These are phyloP conservation scores for Cyclotella cryptica DNA, from an alignment of 108 stramenopile genomes.

Conservation along the genomic window DNA sequence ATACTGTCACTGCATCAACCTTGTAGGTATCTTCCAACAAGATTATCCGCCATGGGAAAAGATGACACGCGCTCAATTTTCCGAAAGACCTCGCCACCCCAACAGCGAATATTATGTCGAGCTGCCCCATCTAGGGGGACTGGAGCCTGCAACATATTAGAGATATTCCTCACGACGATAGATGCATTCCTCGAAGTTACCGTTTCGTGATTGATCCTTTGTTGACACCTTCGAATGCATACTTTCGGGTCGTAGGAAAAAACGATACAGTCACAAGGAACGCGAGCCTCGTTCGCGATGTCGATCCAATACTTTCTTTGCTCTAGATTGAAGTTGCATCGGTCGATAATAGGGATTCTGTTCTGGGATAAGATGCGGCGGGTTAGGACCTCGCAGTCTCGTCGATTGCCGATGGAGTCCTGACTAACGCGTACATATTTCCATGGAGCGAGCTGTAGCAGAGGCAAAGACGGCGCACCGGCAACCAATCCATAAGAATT, in stretches of 20 bases:
- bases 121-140: not conserved
- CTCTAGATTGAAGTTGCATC: constrained; percentile 65
- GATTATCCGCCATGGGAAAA: constrained; percentile 9
- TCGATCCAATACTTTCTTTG: constrained; percentile 58
- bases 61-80: constrained; percentile 22
- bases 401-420: constrained; percentile 62
- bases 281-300: constrained; percentile 21
- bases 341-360: constrained; percentile 64
- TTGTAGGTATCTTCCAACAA: constrained; percentile 13
- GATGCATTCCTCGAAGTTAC: constrained; percentile 30
- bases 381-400: constrained; percentile 49
- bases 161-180: constrained; percentile 31
- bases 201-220: constrained; percentile 44
- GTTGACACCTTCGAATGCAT: constrained; percentile 41
- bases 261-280: constrained; percentile 39
- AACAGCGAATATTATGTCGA: not conserved
- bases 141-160: constrained; percentile 28
- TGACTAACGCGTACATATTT: constrained; percentile 75
- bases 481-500: not conserved
- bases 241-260: constrained; percentile 36
- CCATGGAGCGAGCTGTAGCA: constrained; percentile 31
- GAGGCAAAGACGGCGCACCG: too few relatives aligned
- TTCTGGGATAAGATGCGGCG: constrained; percentile 20
- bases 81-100: constrained; percentile 23
- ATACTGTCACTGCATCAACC: not conserved